A percentile compares a stretch with the other conserved stretches of the same genome.
Conservation (phyloP, 2,329 filamentous ascomycete genomes). For the Colletotrichum sp. region DNA sequence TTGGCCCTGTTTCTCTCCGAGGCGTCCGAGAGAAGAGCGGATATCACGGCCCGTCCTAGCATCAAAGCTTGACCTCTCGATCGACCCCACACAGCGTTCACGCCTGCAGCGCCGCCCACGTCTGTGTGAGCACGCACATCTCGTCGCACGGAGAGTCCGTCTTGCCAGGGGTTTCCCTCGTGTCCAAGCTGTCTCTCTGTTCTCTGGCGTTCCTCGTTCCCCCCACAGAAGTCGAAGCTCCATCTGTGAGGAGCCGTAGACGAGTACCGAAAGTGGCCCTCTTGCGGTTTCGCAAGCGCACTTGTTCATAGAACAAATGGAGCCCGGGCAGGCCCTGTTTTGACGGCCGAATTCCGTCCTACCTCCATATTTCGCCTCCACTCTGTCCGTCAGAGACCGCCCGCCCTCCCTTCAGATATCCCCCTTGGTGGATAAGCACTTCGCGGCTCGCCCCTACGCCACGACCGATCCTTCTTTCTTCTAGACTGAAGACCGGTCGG, state of each 20-base stretch:
- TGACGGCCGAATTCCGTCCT: conserved; percentile 17
- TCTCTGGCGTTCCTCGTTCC: background rate
- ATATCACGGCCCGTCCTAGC: conserved; percentile 7
- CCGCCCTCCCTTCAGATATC: background rate
- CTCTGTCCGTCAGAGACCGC: background rate
- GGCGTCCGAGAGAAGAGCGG: conserved; percentile 9
- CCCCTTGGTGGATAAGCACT: background rate
- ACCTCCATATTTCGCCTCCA: background rate
- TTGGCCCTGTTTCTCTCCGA: background rate
- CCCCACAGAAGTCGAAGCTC: background rate
- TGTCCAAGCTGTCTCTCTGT: background rate
- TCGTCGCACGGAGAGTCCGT: background rate
- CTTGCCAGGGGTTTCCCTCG: background rate
- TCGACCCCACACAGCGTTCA: background rate
- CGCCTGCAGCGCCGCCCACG: background rate
- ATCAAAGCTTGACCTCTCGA: conserved; percentile 16
- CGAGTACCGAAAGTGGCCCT: background rate
- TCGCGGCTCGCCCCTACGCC: conserved; percentile 17
- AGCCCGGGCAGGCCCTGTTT: background rate
- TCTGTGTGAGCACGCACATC: background rate
- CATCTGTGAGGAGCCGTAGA: background rate
- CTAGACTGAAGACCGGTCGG: background rate
- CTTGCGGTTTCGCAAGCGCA: conserved; percentile 2
- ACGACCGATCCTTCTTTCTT: background rate
- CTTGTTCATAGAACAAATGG: background rate